phyloP scores from a whole-genome alignment of 495 filamentous ascomycete species.

The Penicillium ochrochloron region DNA sequence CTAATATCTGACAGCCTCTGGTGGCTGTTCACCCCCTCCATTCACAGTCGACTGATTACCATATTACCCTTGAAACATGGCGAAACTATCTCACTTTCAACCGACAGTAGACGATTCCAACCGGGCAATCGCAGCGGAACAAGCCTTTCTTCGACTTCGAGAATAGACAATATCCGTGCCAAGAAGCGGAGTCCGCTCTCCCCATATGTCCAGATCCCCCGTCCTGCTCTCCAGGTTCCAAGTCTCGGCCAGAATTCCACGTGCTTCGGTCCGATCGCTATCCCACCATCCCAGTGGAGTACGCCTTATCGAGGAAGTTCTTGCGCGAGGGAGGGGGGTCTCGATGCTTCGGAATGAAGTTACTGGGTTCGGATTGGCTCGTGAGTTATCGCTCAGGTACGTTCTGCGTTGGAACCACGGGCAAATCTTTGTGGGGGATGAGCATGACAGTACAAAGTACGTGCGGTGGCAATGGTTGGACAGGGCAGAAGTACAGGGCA shows the following conservation, averaged over 20 bases:
- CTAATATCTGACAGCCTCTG: not conserved
- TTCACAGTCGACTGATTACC: conserved; percentile 2
- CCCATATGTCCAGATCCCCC: not conserved
- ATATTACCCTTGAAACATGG: not conserved
- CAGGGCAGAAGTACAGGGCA: not conserved
- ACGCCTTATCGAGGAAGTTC: not conserved
- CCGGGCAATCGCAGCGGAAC: not conserved
- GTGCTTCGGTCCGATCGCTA: not conserved
- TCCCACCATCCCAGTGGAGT: not conserved
- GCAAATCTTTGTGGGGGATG: not conserved
- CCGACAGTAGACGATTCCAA: conserved; percentile 4
- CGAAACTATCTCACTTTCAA: not conserved
- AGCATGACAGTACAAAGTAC: not conserved
- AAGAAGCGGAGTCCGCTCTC: conserved; percentile 1
- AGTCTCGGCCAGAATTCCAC: conserved; percentile 1
- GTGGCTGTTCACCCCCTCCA: conserved; percentile 2
- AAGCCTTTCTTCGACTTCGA: not conserved
- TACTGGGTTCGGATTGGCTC: not conserved
- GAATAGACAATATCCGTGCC: not conserved
- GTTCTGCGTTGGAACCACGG: not conserved
- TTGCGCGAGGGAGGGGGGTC: not conserved
- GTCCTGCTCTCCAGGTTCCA: not conserved
- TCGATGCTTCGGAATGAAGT: not conserved
- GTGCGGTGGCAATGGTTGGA: not conserved
- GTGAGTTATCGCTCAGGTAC: not conserved